A percentile compares a stretch with the other conserved stretches of the same genome.
phyloP scores from a whole-genome alignment of 352 stramenopile species.

The Poterioochromonas sp. region DNA sequence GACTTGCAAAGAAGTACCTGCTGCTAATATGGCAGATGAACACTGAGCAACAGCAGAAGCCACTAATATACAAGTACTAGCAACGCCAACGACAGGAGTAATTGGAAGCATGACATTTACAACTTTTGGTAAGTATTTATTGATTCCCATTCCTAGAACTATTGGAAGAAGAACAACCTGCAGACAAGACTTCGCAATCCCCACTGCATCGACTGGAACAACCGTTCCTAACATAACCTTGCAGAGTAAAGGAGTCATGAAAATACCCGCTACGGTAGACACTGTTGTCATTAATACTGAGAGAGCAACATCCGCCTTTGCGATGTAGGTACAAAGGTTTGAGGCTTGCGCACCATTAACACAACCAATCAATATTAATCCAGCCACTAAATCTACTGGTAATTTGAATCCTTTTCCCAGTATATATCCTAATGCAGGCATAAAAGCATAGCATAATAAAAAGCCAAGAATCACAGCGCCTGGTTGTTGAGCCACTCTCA shows the following conservation, averaged over 20 bases:
- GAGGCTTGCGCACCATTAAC: constrained; percentile 73
- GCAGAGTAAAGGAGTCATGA: constrained; percentile 73
- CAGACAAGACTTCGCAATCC: constrained; percentile 67
- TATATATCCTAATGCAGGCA: constrained; percentile 55
- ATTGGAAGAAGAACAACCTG: constrained; percentile 73
- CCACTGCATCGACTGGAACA: constrained; percentile 65
- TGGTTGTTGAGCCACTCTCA: constrained; percentile 56
- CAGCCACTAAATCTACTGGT: constrained; percentile 58
- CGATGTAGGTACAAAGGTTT: constrained; percentile 79
- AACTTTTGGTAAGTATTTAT: constrained; percentile 43
- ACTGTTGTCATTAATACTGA: constrained; percentile 73
- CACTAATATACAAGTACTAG: constrained; percentile 70
- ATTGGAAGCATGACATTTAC: constrained; percentile 62
- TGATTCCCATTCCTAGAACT: constrained; percentile 64
- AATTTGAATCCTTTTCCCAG: constrained; percentile 60
- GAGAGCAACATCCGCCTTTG: constrained; percentile 68
- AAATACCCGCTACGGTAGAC: constrained; percentile 68
- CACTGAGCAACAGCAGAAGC: constrained; percentile 68
- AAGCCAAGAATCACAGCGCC: constrained; percentile 67
- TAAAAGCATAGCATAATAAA: constrained; percentile 65
- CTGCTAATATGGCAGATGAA: constrained; percentile 58
- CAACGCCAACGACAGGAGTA: constrained; percentile 65
- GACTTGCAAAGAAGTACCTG: constrained; percentile 58
- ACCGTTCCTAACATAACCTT: constrained; percentile 65
- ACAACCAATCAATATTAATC: constrained; percentile 67